Evolutionary conservation across 225 moss, liverwort and hornwort genomes (phyloP), one percentile per base, ranked within the genome.

Genomic region (Polytrichum commune): DNA sequence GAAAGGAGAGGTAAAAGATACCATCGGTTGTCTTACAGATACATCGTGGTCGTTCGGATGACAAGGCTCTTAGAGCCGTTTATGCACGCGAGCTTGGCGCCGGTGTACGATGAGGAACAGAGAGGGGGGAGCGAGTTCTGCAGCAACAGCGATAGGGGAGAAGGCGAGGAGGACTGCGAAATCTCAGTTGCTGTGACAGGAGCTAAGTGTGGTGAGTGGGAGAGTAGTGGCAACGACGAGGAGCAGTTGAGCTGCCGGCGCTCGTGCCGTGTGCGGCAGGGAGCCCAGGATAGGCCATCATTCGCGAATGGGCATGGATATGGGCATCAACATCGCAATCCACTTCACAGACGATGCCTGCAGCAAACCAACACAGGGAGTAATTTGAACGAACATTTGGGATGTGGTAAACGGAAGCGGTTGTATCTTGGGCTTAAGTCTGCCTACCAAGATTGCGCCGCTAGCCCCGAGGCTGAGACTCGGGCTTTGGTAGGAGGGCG

Each of bases 51-150:
- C 64, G 79, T 69, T 81, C 65, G 83, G 68, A 83, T 86, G 83
- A 86, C 83, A 83, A 86, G 86, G 81, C 66, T 73, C 55, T 75
- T 83, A 75, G 75, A 76, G 74, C 72, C 82, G 60, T 75, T 69
- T 83, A 69, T 86, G 82, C 80, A 77, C 67, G 73, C 83, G 20
- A 80, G 80, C 64, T 80, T 73, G 20, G 69, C 62, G 78, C 16
- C 64, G 4, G 74, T 60, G 63, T 75, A 19, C 68, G 73, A 73
- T 20, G 70, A 70, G n/a, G 65, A 71, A 57, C 72, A 38, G 38
- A 38, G 24, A 32, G 56, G 70, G 0, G 69, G 28, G 5, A 20
- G 30, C 29, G 78, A 32, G 64, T 75, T 60, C 55, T 75, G 75
- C 62, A 75, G 58, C 35, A 18, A 56, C 25, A 68, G 63, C 62